Evolutionary conservation across 805 yeast species (phyloP), one percentile per base, ranked within the genome.

Genomic region (Ogataea paradorogensis): DNA sequence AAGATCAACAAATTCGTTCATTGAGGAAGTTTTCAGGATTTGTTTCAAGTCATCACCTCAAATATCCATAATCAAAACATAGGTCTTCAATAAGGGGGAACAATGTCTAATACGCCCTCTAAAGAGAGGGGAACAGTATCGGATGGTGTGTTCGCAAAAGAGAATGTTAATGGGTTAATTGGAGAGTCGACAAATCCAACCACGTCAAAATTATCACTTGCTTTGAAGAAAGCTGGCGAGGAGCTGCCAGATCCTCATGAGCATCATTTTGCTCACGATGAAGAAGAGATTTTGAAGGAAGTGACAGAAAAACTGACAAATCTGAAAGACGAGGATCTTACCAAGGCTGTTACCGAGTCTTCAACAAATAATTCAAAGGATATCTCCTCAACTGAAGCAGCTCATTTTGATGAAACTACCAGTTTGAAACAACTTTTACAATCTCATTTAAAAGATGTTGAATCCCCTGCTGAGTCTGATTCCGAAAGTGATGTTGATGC

Each of bases 401-500:
- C n/a, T n/a, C n/a, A n/a, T n/a, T n/a, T 9, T 4, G 7, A 23
- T 23, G n/a, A 32, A 23, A 27, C 25, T 10, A 27, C 41, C 26
- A 37, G 34, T 16, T 27, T 37, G 35, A 39, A 36, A 11, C 38
- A 44, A 15, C 16, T 38, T 13, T 23, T 35, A 36, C 37, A 39
- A 20, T 27, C 31, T 7, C 70, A 62, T n/a, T 58, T 63, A 2
- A 69, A 65, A 9, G 61, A 55, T n/a, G 59, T 62, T 7, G 61
- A 65, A 1, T 66, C 23, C 7, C 21, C 10, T 23, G 39, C 10
- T 23, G 39, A 66, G 25, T 35, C 44, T 4, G 57, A 50, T 21
- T 38, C 55, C 5, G 69, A 62, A 34, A 66, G 60, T 33, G 56
- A 55, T 21, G 47, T 55, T 14, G 65, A 65, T 41, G 59, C 61